Evolutionary conservation across 2,329 filamentous ascomycete species (phyloP).

Genomic region (Aspergillus pseudoviridinutans): DNA sequence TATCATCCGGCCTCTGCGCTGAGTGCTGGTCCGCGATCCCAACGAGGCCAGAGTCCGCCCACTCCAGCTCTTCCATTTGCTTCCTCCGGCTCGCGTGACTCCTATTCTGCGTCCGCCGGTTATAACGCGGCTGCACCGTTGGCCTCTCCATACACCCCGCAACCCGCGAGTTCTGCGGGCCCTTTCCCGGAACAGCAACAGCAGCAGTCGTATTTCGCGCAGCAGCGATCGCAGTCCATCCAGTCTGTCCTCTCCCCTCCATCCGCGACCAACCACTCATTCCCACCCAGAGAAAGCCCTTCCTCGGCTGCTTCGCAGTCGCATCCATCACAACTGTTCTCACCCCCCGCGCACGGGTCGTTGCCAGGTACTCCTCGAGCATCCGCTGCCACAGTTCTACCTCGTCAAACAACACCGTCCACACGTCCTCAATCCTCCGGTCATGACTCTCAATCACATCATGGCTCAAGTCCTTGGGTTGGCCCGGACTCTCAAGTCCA

Average conservation of each 20-base stretch:
- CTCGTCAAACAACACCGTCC: slow-evolving; percentile 34
- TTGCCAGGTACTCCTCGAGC: slow-evolving; percentile 49
- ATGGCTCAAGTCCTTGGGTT: slow-evolving; percentile 30
- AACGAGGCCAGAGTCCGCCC: slow-evolving; percentile 32
- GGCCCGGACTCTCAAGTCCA: slow-evolving; percentile 26
- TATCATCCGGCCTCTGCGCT: slow-evolving; percentile 31
- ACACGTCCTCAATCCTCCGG: slow-evolving; percentile 36
- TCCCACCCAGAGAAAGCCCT: slow-evolving; percentile 33
- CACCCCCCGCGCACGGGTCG: slow-evolving; percentile 36
- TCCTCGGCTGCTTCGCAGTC: slow-evolving; percentile 27
- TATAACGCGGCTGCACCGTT: slow-evolving; percentile 27
- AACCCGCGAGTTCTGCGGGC: slow-evolving; percentile 28
- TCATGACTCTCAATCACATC: slow-evolving; percentile 30
- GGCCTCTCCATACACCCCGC: slow-evolving; percentile 39
- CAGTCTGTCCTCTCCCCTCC: slow-evolving; percentile 37
- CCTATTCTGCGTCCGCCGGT: slow-evolving; percentile 24
- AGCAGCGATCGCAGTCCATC: slow-evolving; percentile 36
- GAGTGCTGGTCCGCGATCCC: slow-evolving; percentile 26
- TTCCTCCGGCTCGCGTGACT: slow-evolving; percentile 31
- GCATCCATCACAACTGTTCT: slow-evolving; percentile 31
- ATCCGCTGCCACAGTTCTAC: slow-evolving; percentile 36
- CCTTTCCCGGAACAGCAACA: slow-evolving; percentile 18
- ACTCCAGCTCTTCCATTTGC: slow-evolving; percentile 28
- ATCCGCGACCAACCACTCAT: slow-evolving; percentile 30
- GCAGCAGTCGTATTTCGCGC: slow-evolving; percentile 36